Percentiles rank a stretch among this genome's conserved stretches.
Evolutionary conservation across 371 early-diverging fungal genomes (phyloP).

Genomic region (Capillidium rhysosporum): DNA sequence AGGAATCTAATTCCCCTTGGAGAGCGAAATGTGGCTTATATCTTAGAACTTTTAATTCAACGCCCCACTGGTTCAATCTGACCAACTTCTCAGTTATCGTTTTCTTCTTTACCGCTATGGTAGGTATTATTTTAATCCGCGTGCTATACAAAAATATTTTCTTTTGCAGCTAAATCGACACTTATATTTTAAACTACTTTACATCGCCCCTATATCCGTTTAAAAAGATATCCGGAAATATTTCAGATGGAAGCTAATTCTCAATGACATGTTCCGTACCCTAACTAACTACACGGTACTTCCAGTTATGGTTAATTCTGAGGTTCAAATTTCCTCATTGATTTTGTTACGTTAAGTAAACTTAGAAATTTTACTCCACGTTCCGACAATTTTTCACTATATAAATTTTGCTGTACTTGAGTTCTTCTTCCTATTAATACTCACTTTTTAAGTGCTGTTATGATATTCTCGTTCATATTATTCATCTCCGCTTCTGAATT

Average conservation of each 20-base stretch:
- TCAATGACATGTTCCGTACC: conserved; percentile 80
- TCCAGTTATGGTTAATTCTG: conserved; percentile 73
- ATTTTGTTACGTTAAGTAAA: conserved; percentile 36
- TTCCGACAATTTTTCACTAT: neutral
- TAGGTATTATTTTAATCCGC: conserved; percentile 62
- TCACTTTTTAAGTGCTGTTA: conserved; percentile 74
- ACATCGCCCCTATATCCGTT: neutral
- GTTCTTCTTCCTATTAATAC: conserved; percentile 87
- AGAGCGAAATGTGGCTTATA: conserved; percentile 91
- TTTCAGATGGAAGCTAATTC: conserved; percentile 80
- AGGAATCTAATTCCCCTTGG: conserved; percentile 52
- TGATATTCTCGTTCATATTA: conserved; percentile 73
- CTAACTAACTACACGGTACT: conserved; percentile 57
- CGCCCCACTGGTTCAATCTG: conserved; percentile 60
- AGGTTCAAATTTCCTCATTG: conserved; percentile 81
- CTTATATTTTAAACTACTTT: conserved; percentile 15
- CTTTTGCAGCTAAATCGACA: conserved; percentile 58
- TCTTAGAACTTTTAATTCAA: conserved; percentile 58
- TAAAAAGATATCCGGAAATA: conserved; percentile 72
- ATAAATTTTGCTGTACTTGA: conserved; percentile 85
- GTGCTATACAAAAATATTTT: conserved; percentile 70
- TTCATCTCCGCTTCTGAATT: conserved; percentile 76
- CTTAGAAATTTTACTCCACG: neutral
- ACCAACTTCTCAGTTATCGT: conserved; percentile 82
- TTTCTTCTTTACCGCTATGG: conserved; percentile 73